Evolutionary conservation across 2,329 filamentous ascomycete genomes (phyloP), one percentile per base, ranked within the genome.

Genomic region (Trichoderma brevicompactum): DNA sequence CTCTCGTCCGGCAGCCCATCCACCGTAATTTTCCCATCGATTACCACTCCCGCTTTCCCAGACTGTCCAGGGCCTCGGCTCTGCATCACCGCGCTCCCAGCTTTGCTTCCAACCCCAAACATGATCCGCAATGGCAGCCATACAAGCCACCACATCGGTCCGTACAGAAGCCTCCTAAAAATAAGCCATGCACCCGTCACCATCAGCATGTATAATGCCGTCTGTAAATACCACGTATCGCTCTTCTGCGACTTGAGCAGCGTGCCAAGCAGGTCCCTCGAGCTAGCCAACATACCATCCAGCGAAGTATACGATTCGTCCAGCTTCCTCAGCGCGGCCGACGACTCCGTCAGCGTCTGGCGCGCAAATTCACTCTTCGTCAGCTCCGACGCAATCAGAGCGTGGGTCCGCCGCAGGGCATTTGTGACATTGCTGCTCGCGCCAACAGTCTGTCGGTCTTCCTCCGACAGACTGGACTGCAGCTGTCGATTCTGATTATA

Each of bases 221-320:
- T 96, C 78, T 95, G 91, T 40, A 99, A 85, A 75, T 99, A 99
- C 95, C 95, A 99, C 2, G 94, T 97, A 75, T 99, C 95, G 69
- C 90, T 95, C 83, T 99, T 99, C 75, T 96, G 92, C 69, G 92
- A 95, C 67, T 87, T 87, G 53, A 98, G 80, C 52, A 99, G 81
- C 17, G 92, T 92, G 7, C 87, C 87, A 7, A 97, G 85, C 17
- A 99, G 81, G 64, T 88, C 89, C 69, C 87, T 85, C 52, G 91
- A 94, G 65, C 86, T 90, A 2, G 86, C 83, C 43, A 99, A 83
- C 74, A 97, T 84, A 12, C 86, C 86, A 71, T 94, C 92, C 5
- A 98, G 85, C 56, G 88, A 87, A 19, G 83, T 87, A 79, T 99
- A 99, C 43, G 87, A 90, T 72, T 96, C 90, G 4, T 90, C 87